These are phyloP conservation scores for Colletotrichum neosansevieriae DNA, from an alignment of 2,329 filamentous ascomycete species.

Conservation along the genomic window DNA sequence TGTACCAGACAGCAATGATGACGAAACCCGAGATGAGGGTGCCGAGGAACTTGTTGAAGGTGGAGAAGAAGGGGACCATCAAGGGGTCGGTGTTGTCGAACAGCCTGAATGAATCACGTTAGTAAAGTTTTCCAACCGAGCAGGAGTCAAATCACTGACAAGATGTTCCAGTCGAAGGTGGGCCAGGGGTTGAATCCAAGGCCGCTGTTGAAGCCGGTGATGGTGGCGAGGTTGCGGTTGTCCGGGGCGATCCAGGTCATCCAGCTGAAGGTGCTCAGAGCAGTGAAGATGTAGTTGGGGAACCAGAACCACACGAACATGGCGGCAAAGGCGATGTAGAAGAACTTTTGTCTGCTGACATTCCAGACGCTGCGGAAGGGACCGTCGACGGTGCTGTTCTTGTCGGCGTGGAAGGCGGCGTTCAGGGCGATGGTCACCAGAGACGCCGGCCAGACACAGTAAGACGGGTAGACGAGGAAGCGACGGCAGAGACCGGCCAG, in stretches of 20 bases:
- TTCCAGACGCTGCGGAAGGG: constrained; percentile 50
- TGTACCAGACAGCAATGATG: constrained; percentile 69
- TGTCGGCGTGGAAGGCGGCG: constrained; percentile 55
- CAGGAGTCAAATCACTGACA: constrained; percentile 8
- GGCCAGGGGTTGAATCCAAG: constrained; percentile 47
- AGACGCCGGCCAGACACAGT: constrained; percentile 61
- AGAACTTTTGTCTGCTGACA: constrained; percentile 56
- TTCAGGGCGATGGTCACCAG: constrained; percentile 59
- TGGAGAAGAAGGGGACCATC: constrained; percentile 68
- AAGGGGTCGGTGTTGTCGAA: constrained; percentile 51
- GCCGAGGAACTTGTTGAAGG: constrained; percentile 72
- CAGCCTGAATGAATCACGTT: constrained; percentile 12
- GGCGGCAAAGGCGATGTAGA: constrained; percentile 51
- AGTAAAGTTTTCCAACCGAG: not conserved
- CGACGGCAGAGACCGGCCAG: constrained; percentile 56
- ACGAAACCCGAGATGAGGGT: constrained; percentile 67
- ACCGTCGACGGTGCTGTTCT: constrained; percentile 45
- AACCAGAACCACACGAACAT: constrained; percentile 65
- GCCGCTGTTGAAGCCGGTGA: constrained; percentile 48
- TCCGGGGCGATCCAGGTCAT: constrained; percentile 59
- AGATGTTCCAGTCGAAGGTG: constrained; percentile 49
- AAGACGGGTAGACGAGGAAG: constrained; percentile 60
- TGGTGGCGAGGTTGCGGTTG: constrained; percentile 46
- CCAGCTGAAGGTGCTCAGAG: constrained; percentile 59
- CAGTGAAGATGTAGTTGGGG: constrained; percentile 59